phyloP scores from a whole-genome alignment of 163 green algal species.

The Scenedesmus sp. region DNA sequence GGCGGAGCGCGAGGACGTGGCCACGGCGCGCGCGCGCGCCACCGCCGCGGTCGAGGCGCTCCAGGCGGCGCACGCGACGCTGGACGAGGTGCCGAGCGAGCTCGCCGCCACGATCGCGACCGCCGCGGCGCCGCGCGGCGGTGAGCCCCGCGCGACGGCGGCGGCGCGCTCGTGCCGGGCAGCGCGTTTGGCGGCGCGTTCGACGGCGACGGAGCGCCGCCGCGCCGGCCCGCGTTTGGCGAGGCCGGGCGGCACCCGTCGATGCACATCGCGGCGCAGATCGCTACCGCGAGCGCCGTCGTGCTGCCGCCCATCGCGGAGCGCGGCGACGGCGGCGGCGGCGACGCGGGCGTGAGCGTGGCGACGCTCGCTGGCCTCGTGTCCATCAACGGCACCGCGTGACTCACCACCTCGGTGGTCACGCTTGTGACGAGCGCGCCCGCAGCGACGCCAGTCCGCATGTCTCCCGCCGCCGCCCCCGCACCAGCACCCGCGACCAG shows the following conservation, averaged over 20 bases:
- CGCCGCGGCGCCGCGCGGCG: neutral
- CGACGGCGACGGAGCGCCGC: neutral
- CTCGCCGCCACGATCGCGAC: slow-evolving; percentile 13
- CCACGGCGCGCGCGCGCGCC: slow-evolving; percentile 61
- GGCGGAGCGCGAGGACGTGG: slow-evolving; percentile 82
- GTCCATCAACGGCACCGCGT: too few species aligned
- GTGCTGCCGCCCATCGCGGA: slow-evolving; percentile 10
- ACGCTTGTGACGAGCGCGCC: too few species aligned
- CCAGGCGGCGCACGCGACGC: slow-evolving; percentile 44
- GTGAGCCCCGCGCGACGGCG: neutral
- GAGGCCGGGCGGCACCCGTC: slow-evolving; percentile 28
- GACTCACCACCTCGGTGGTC: too few species aligned
- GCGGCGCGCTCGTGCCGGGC: neutral
- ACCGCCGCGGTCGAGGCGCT: slow-evolving; percentile 71
- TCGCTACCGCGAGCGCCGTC: slow-evolving; percentile 19
- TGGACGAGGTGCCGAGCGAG: slow-evolving; percentile 58
- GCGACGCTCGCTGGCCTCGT: too few species aligned
- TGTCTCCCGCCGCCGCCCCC: too few species aligned
- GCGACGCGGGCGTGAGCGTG: neutral
- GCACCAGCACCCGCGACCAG: too few species aligned
- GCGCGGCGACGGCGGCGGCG: neutral
- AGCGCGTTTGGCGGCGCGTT: neutral
- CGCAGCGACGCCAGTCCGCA: too few species aligned
- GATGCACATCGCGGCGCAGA: slow-evolving; percentile 41
- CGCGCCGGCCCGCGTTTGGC: neutral